These are phyloP conservation scores for Carex pumila DNA, from an alignment of 176 grass and related monocot genomes.

Conservation along the genomic window DNA sequence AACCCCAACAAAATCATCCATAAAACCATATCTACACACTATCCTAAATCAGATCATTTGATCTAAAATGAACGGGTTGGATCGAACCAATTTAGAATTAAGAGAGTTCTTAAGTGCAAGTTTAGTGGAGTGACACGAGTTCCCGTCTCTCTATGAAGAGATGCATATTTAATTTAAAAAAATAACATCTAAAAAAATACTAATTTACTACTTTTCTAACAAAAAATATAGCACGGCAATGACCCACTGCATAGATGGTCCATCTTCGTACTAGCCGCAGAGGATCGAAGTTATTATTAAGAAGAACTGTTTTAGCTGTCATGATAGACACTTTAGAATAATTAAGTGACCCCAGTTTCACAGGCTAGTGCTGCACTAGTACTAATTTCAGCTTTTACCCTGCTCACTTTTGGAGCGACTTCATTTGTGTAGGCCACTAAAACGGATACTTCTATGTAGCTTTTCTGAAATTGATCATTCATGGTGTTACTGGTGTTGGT, in stretches of 20 bases:
- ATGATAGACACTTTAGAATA: not conserved
- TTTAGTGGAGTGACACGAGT: too few species aligned
- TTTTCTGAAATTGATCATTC: not conserved
- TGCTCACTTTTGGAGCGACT: not conserved
- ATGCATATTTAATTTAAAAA: too few species aligned
- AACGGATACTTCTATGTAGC: not conserved
- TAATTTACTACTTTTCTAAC: too few species aligned
- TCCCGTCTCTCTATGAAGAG: too few species aligned
- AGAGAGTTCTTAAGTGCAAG: too few species aligned
- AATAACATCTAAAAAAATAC: too few species aligned
- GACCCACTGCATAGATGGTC: not conserved
- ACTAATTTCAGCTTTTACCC: not conserved
- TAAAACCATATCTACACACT: too few species aligned
- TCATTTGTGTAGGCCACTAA: not conserved
- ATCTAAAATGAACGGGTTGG: too few species aligned
- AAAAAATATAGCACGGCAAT: not conserved
- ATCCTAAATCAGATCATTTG: too few species aligned
- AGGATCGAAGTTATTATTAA: not conserved
- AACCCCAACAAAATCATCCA: too few species aligned
- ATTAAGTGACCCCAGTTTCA: not conserved
- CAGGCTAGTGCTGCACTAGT: not conserved
- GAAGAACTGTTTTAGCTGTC: not conserved
- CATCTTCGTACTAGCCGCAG: not conserved
- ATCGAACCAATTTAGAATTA: too few species aligned
- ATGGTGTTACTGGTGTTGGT: not conserved